Base-by-base conservation (phyloP, 2,329 filamentous ascomycete species). In the Exophiala aquamarina region DNA sequence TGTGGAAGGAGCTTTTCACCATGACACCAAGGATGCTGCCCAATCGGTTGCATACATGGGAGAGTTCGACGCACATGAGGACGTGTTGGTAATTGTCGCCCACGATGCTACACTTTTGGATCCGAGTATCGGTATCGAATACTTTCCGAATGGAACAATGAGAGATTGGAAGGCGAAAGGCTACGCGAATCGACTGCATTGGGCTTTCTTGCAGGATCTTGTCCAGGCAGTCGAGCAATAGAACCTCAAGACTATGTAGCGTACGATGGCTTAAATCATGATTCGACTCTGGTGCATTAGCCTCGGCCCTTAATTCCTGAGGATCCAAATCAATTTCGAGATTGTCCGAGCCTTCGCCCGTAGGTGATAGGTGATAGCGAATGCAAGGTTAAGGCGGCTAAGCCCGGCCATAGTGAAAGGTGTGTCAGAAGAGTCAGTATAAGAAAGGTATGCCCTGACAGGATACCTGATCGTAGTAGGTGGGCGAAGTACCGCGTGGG, bases 31-130 rank as follows among this genome's bases (percentile, higher is more conserved):
- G 3, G 39, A 46, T 17, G 60, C 59, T 4, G 40, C 52, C 20
- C 36, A 55, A 20, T 54, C 46, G 3, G 49, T 60, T 21, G 45
- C 55, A 9, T 54, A 46, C 14, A 23, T 62, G 18, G 51, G 61
- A 36, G 59, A 60, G 21, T 49, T 59, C 3, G 61, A 63, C 29
- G 56, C 57, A 8, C 46, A 49, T 10, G 55, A 58, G 18, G 58
- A 60, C 42, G 38, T 65, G 8, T 60, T 64, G 44, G 59, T 65
- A n/a, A 52, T 63, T 17, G 58, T 62, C 42, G 61, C 61, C 3
- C 63, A 66, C 35, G 62, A 64, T 52, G 40, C 48, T 4, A 43
- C 6, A 13, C 15, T 43, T 4, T 28, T 43, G 6, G 7, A 58
- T 11, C 42, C 52, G 9, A 34, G 51, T 15, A 48, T 57, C 35